Evolutionary conservation across 192 early-diverging fungal species (phyloP).

Genomic region (Entomortierella chlamydospora): DNA sequence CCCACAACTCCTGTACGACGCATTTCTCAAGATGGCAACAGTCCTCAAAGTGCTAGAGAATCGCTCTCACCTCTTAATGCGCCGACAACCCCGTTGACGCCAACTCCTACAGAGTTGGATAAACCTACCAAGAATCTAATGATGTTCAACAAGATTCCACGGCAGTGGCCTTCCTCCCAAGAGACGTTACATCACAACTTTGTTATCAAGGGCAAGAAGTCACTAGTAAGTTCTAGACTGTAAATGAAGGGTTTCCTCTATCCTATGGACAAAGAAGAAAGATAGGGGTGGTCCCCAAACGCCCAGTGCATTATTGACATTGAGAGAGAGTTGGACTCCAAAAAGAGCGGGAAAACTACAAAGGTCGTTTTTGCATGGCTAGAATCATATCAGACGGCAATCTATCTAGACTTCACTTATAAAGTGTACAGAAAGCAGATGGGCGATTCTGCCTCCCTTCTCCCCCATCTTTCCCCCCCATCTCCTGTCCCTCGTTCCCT

Average conservation of each 20-base stretch:
- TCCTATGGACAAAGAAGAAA: not conserved
- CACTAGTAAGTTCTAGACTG: conserved; percentile 12
- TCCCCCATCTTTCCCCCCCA: conserved; percentile 1
- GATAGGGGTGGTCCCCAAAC: not conserved
- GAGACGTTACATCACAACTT: conserved; percentile 46
- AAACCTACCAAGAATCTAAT: conserved; percentile 47
- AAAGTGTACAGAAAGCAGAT: not conserved
- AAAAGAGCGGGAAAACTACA: conserved; percentile 1
- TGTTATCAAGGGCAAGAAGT: conserved; percentile 20
- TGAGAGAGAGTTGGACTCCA: too few relatives aligned
- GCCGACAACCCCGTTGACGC: conserved; percentile 27
- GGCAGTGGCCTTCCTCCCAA: conserved; percentile 51
- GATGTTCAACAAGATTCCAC: conserved; percentile 51
- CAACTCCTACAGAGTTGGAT: conserved; percentile 40
- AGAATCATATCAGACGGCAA: too few relatives aligned
- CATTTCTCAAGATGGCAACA: not conserved
- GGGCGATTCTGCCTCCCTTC: conserved; percentile 14
- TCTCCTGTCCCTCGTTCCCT: not conserved
- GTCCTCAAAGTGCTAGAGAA: conserved; percentile 10
- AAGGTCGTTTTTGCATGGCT: too few relatives aligned
- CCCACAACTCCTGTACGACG: conserved; percentile 29
- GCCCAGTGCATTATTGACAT: too few relatives aligned
- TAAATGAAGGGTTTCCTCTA: too few relatives aligned
- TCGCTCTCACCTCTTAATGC: conserved; percentile 12
- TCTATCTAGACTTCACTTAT: not conserved